Evolutionary conservation across 805 yeast species (phyloP).

Genomic region (Cyberlindnera euphorbiae): DNA sequence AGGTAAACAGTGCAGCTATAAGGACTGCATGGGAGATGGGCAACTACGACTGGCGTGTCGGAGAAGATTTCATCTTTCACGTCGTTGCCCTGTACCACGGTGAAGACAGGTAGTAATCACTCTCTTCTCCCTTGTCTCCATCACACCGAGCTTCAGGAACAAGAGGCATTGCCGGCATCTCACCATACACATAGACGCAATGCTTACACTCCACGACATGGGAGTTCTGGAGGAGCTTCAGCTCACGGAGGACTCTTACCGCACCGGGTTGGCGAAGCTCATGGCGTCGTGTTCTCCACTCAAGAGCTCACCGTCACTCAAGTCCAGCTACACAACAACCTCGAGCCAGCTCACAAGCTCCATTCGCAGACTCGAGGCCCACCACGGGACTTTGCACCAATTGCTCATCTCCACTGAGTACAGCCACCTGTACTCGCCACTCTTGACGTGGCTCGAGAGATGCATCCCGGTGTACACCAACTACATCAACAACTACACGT

Average conservation of each 20-base stretch:
- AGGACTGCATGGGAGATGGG: too few relatives aligned
- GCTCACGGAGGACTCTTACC: slow-evolving; percentile 16
- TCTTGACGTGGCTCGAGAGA: slow-evolving; percentile 12
- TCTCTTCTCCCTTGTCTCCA: too few relatives aligned
- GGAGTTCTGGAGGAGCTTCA: slow-evolving; percentile 14
- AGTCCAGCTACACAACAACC: neutral
- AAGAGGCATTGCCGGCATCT: too few relatives aligned
- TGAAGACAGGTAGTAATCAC: too few relatives aligned
- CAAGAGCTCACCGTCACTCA: neutral
- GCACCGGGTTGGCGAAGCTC: slow-evolving; percentile 14
- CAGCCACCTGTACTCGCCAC: slow-evolving; percentile 1
- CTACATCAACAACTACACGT: slow-evolving; percentile 10
- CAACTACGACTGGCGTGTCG: too few relatives aligned
- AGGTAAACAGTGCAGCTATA: too few relatives aligned
- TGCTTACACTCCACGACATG: slow-evolving; percentile 8
- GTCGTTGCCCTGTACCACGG: too few relatives aligned
- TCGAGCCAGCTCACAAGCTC: slow-evolving; percentile 5
- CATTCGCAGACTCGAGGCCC: slow-evolving; percentile 13
- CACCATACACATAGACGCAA: neutral
- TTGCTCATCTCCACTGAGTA: slow-evolving; percentile 1
- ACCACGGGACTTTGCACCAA: slow-evolving; percentile 13
- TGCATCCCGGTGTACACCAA: slow-evolving; percentile 9
- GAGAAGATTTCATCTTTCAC: too few relatives aligned
- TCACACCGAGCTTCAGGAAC: too few relatives aligned
- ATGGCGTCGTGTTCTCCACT: slow-evolving; percentile 13